phyloP scores from a whole-genome alignment of 306 rosid species.

The Cucumis sativus region DNA sequence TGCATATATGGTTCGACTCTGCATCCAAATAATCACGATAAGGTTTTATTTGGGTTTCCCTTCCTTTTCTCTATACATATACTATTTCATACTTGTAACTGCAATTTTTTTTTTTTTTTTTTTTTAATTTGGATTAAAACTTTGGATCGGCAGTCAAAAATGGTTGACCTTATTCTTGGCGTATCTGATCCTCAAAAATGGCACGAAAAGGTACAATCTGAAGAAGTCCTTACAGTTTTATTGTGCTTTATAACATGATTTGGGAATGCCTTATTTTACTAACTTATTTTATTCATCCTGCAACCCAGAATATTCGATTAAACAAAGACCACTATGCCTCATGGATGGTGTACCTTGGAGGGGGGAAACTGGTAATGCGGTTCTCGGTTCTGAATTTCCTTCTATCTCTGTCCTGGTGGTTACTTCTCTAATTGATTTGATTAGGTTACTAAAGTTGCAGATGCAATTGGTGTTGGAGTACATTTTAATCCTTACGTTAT shows the following conservation, averaged over 20 bases:
- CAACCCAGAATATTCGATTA: slow-evolving; percentile 56
- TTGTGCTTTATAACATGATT: slow-evolving; percentile 8
- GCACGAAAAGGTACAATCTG: slow-evolving; percentile 64
- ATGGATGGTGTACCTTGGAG: slow-evolving; percentile 71
- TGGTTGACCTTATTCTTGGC: slow-evolving; percentile 41
- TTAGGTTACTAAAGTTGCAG: slow-evolving; percentile 71
- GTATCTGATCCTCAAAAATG: slow-evolving; percentile 57
- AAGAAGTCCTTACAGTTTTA: not conserved
- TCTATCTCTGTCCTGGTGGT: not conserved
- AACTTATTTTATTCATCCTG: not conserved
- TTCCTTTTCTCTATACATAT: not conserved
- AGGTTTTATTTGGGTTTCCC: slow-evolving; percentile 16
- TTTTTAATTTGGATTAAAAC: not conserved
- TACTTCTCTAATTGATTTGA: slow-evolving; percentile 1
- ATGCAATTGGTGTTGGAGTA: slow-evolving; percentile 76
- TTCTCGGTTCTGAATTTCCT: not conserved
- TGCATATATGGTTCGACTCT: slow-evolving; percentile 43
- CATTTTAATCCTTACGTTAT: slow-evolving; percentile 85
- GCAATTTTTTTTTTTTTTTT: not conserved
- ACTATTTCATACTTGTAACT: not conserved
- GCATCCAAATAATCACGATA: slow-evolving; percentile 30
- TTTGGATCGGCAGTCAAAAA: slow-evolving; percentile 20
- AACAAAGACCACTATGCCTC: slow-evolving; percentile 83
- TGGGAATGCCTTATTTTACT: not conserved
- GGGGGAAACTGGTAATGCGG: slow-evolving; percentile 58